These are phyloP conservation scores for Penicillium flavigenum DNA, from an alignment of 495 filamentous ascomycete genomes.

Conservation along the genomic window DNA sequence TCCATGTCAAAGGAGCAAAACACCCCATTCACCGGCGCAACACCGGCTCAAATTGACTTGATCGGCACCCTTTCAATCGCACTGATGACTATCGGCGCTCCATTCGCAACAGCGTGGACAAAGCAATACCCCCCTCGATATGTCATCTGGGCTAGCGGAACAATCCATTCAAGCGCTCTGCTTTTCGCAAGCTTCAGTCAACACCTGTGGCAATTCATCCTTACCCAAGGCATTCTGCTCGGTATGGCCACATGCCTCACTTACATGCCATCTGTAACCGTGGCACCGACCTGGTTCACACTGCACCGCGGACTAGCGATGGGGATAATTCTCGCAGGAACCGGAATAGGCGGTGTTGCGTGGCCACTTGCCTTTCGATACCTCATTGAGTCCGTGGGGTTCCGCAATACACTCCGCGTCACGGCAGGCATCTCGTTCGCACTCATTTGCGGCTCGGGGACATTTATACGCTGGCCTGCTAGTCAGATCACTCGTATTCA, in stretches of 20 bases:
- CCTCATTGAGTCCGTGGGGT: conserved; percentile 33
- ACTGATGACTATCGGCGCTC: conserved; percentile 47
- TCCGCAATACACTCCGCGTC: conserved; percentile 41
- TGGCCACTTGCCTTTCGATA: conserved; percentile 38
- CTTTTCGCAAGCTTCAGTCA: conserved; percentile 39
- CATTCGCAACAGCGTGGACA: conserved; percentile 37
- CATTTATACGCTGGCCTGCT: conserved; percentile 34
- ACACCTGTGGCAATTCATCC: conserved; percentile 41
- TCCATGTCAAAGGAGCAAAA: conserved; percentile 29
- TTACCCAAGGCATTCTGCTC: conserved; percentile 41
- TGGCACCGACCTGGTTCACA: conserved; percentile 39
- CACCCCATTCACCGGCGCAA: conserved; percentile 40
- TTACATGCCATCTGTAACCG: conserved; percentile 41
- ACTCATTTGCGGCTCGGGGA: conserved; percentile 25
- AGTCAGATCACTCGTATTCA: conserved; percentile 26
- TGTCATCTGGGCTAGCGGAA: conserved; percentile 31
- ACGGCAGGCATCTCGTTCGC: conserved; percentile 34
- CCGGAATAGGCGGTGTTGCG: conserved; percentile 35
- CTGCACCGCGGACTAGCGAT: conserved; percentile 37
- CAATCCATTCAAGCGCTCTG: conserved; percentile 29
- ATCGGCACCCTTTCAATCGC: conserved; percentile 45
- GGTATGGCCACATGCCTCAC: conserved; percentile 39
- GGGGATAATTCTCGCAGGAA: conserved; percentile 40
- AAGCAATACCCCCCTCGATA: conserved; percentile 37
- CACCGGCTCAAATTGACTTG: conserved; percentile 41